phyloP scores from a whole-genome alignment of 2,329 filamentous ascomycete species.

The Elsinoe australis region DNA sequence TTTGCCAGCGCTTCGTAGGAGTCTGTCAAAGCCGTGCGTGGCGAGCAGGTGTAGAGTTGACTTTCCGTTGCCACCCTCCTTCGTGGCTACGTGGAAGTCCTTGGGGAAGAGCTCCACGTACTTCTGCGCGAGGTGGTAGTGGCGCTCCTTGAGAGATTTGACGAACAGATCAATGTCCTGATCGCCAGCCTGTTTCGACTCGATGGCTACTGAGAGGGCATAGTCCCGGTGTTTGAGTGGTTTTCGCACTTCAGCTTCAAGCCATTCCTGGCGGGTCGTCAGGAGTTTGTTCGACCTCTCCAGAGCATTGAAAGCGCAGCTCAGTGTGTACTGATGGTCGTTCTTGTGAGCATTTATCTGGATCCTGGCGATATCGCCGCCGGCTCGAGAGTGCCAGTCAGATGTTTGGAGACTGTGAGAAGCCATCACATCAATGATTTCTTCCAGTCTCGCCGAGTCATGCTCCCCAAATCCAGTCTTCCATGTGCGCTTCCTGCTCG shows the following conservation, averaged over 20 bases:
- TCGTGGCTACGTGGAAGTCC: too few relatives aligned
- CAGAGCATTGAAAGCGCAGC: too few relatives aligned
- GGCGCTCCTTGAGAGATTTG: not conserved
- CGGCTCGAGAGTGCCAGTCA: not conserved
- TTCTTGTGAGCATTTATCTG: not conserved
- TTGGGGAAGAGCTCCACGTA: too few relatives aligned
- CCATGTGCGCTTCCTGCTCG: constrained; percentile 1
- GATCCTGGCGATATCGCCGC: not conserved
- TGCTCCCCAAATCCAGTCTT: too few relatives aligned
- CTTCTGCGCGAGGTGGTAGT: too few relatives aligned
- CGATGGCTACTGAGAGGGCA: not conserved
- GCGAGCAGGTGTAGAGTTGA: too few relatives aligned
- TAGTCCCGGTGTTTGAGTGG: not conserved
- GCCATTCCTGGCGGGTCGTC: too few relatives aligned
- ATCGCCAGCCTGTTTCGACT: not conserved
- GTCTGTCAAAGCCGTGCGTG: too few relatives aligned
- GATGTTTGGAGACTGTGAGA: not conserved
- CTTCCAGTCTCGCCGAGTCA: not conserved
- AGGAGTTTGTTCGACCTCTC: too few relatives aligned
- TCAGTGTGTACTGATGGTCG: not conserved
- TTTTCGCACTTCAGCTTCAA: not conserved
- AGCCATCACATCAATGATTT: not conserved
- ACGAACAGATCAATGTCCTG: not conserved
- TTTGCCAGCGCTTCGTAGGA: too few relatives aligned
- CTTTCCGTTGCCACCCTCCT: too few relatives aligned